Percentiles rank a stretch among this genome's conserved stretches.
Conservation (phyloP, 169 alveolate genomes). For the Plasmodium billcollinsi region DNA sequence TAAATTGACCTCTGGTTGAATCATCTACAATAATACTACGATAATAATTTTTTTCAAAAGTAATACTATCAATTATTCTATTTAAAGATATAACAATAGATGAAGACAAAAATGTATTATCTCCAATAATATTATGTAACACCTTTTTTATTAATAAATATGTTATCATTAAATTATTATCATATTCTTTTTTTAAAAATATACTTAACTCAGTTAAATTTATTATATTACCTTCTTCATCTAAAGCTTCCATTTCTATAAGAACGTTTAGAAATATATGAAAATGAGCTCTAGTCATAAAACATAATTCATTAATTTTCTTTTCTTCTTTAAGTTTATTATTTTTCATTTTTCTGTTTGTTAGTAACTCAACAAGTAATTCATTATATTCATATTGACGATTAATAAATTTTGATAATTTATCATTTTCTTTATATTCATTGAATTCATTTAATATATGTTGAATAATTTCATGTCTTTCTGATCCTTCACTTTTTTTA, state of each 20-base stretch:
- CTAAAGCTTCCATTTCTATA: constrained; percentile 81
- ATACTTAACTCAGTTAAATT: constrained; percentile 83
- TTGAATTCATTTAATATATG: constrained; percentile 15
- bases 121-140: constrained; percentile 60
- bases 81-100: constrained; percentile 28
- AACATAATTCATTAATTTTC: constrained; percentile 54
- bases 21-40: constrained; percentile 62
- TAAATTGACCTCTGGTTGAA: constrained; percentile 45
- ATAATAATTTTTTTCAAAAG: constrained; percentile 66
- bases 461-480: constrained; percentile 5
- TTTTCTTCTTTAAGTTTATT: not conserved
- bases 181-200: constrained; percentile 79
- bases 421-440: constrained; percentile 39
- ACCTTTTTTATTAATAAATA: constrained; percentile 56
- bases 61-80: constrained; percentile 49
- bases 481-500: not conserved
- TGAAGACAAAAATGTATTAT: constrained; percentile 28
- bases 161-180: constrained; percentile 80
- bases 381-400: constrained; percentile 74
- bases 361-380: constrained; percentile 30
- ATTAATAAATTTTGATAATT: constrained; percentile 29
- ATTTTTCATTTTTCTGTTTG: constrained; percentile 7
- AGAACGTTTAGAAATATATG: constrained; percentile 79
- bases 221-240: constrained; percentile 78
- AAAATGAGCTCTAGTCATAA: constrained; percentile 61